These are phyloP conservation scores for Paragyromitra xinjiangensis DNA, from an alignment of 495 filamentous ascomycete genomes.

Conservation along the genomic window DNA sequence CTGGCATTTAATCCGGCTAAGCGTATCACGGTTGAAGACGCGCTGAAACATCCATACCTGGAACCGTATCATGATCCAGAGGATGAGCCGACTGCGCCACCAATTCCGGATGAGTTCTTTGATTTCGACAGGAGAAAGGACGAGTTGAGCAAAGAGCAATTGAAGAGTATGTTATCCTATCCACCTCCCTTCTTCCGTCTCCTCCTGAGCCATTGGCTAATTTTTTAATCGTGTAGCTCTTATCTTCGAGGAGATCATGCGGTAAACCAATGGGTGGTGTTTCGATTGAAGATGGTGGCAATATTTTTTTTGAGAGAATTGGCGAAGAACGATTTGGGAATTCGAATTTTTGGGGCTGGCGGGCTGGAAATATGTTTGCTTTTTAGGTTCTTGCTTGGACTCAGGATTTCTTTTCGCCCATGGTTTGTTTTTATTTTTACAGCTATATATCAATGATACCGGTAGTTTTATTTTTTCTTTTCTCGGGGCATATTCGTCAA, in stretches of 20 bases:
- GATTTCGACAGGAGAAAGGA: slow-evolving; percentile 99
- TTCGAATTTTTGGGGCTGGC: slow-evolving; percentile 14
- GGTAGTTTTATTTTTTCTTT: slow-evolving; percentile 35
- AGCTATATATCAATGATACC: slow-evolving; percentile 49
- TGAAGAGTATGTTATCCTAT: slow-evolving; percentile 74
- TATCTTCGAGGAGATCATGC: slow-evolving; percentile 99
- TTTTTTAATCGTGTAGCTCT: slow-evolving; percentile 65
- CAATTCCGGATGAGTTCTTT: slow-evolving; percentile 98
- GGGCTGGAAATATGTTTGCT: slow-evolving; percentile 24
- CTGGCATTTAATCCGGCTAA: slow-evolving; percentile 98
- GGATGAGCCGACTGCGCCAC: slow-evolving; percentile 94
- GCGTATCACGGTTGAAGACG: slow-evolving; percentile 97
- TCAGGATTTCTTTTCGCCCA: slow-evolving; percentile 24
- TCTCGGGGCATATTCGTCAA: neutral
- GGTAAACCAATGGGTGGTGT: slow-evolving; percentile 64
- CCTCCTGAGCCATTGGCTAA: slow-evolving; percentile 32
- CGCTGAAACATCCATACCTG: slow-evolving; percentile 95
- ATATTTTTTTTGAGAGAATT: neutral
- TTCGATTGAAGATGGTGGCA: neutral
- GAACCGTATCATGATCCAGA: slow-evolving; percentile 99
- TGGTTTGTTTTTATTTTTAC: slow-evolving; percentile 23
- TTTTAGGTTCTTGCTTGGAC: slow-evolving; percentile 23
- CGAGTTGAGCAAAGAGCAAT: slow-evolving; percentile 94
- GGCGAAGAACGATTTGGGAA: slow-evolving; percentile 1
- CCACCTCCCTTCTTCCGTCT: neutral